phyloP scores from a whole-genome alignment of 73 alveolate species.

The Breviolum minutum region DNA sequence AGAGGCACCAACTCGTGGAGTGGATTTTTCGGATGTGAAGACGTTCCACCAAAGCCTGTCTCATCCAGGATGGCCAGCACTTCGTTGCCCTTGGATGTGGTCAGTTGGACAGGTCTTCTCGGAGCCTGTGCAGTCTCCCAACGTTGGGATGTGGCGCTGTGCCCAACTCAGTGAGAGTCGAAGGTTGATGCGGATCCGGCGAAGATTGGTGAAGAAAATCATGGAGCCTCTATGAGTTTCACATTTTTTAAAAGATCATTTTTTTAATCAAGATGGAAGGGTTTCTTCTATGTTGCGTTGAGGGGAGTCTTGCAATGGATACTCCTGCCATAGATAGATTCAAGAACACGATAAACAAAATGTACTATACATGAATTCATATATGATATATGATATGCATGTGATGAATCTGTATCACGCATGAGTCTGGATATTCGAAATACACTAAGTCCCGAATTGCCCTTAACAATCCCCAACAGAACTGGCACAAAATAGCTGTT shows the following conservation, averaged over 20 bases:
- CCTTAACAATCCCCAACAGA: no score
- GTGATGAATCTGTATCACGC: no score
- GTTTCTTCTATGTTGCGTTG: no score
- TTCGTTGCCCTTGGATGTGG: background rate
- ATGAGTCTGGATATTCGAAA: no score
- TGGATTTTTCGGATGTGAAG: background rate
- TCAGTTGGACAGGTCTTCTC: background rate
- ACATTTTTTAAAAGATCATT: background rate
- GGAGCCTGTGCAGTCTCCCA: background rate
- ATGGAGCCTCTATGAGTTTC: background rate
- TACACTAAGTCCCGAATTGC: no score
- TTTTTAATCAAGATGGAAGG: background rate
- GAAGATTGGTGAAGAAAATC: background rate
- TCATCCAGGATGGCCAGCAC: background rate
- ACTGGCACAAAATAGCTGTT: no score
- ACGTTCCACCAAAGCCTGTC: background rate
- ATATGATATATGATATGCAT: no score
- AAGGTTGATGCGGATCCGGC: background rate
- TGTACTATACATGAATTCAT: no score
- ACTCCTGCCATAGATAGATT: no score
- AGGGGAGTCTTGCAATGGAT: no score
- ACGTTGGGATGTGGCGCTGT: conserved; percentile 27
- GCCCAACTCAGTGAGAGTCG: background rate
- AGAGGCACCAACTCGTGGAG: background rate
- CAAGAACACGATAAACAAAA: no score